A percentile compares a stretch with the other conserved stretches of the same genome.
phyloP scores from a whole-genome alignment of 768 basidiomycete species.

The Scleroderma citrinum region DNA sequence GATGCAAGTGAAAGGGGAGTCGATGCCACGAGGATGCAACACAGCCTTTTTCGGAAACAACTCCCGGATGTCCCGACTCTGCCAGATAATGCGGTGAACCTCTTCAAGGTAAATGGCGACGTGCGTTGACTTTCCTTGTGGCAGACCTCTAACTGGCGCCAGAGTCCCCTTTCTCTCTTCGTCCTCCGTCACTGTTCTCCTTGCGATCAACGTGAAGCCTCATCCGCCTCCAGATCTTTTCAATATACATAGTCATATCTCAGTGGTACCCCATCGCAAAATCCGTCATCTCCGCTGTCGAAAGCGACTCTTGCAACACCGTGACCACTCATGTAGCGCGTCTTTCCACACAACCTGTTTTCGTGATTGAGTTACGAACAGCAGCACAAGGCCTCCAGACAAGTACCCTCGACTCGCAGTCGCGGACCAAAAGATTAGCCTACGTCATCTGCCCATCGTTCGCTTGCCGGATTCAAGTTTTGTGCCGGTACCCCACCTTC shows the following conservation, averaged over 20 bases:
- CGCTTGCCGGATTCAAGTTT: constrained; percentile 27
- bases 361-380: no score
- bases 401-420: constrained; percentile 17
- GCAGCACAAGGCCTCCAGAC: constrained; percentile 19
- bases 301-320: constrained; percentile 28
- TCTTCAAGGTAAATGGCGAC: no score
- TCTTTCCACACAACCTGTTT: no score
- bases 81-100: no score
- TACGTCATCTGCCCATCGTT: constrained; percentile 26
- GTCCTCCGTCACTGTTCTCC: constrained; percentile 43
- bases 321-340: constrained; percentile 18
- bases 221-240: constrained; percentile 31
- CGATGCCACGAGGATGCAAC: no score
- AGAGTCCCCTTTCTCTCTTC: constrained; percentile 47
- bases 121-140: no score
- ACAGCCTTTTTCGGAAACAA: no score
- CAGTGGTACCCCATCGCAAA: constrained; percentile 23
- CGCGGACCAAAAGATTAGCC: constrained; percentile 18
- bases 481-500: constrained; percentile 47
- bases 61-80: no score
- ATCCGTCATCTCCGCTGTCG: constrained; percentile 20
- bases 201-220: constrained; percentile 45
- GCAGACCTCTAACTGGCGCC: constrained; percentile 35
- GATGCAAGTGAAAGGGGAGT: no score
- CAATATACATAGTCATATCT: constrained; percentile 31